Evolutionary conservation across 192 early-diverging fungal genomes (phyloP), one percentile per base, ranked within the genome.

Genomic region (Coemansia sp.): DNA sequence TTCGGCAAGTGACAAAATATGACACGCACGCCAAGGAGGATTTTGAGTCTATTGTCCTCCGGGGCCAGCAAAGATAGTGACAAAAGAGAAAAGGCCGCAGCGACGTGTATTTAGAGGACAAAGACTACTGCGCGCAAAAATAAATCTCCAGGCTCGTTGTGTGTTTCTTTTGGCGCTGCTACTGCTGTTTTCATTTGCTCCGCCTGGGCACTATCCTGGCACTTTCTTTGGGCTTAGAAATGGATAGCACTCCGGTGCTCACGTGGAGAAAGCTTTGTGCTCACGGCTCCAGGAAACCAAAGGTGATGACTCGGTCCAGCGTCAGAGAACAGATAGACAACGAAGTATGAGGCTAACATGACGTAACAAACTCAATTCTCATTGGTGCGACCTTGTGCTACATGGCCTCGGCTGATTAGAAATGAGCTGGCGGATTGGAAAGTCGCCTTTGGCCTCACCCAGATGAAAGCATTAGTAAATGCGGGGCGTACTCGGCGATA

Each of bases 121-220:
- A 58, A 58, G 55, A 12, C 27, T 34, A 33, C 55, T 58, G 55
- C 55, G 55, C 55, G 31, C 55, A 55, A 58, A 58, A 58, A 33
- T 15, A 58, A 58, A 58, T 31, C 55, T 34, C 55, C 55, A 34
- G 55, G 11, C 55, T 16, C 31, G 13, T 36, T 31, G 27, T 58
- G 44, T 46, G 2, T 55, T 55, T 55, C 36, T 36, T 58, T 58
- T 58, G 55, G 55, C 53, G 29, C 55, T 58, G 29, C 55, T 58
- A 58, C 55, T 58, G 55, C 16, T 58, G 55, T 58, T 58, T 31
- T 58, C 55, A 36, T 33, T 33, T 55, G 52, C 15, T 55, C 52
- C 11, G 52, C 47, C 52, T 58, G 55, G 57, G 31, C 57, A 58
- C 57, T 58, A 34, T 58, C 31, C 31, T 15, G 31, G 6, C 57